Evolutionary conservation across 2,329 filamentous ascomycete species (phyloP), one percentile per base, ranked within the genome.

Genomic region (Ilyonectria robusta): DNA sequence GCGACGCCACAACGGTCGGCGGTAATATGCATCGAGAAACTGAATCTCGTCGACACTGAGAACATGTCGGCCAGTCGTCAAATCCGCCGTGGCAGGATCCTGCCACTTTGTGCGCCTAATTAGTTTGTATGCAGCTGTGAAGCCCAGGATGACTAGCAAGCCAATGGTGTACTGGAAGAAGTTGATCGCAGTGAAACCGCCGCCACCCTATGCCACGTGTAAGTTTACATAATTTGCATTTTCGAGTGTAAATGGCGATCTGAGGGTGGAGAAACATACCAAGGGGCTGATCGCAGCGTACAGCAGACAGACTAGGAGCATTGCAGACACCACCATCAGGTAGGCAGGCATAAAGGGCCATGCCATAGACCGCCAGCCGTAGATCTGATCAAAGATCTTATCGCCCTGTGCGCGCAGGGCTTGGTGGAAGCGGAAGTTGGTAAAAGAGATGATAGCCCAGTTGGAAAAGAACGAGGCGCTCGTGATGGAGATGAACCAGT

Each of bases 401-500:
- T 67, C 60, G n/a, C 42, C 54, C 37, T 67, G 60, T 2, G 60
- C 60, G 21, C 57, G 35, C 6, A 67, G 33, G 8, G 60, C 65
- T 46, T 50, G 42, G 37, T 67, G 65, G 44, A 67, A 64, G 15
- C 65, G 55, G 21, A 63, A 60, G 33, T 48, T 59, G 7, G 65
- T 59, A 6, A 63, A 53, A 3, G 65, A 23, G 19, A 67, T 64
- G 29, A 67, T 60, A n/a, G 62, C 56, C 65, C 65, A 67, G 19
- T 60, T 67, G 48, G 35, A 51, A 26, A 67, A 67, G 60, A 64
- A 67, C 6, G 60, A 67, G 9, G 65, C 60, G 37, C 60, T 64
- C 17, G 65, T 67, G 31, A 67, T 67, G 21, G 65, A 67, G 19
- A 67, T 57, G 46, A 67, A 59, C 65, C 65, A 67, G 26, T 59